Base-by-base conservation (phyloP, 2,329 filamentous ascomycete genomes). In the Pseudogymnoascus sp. region DNA sequence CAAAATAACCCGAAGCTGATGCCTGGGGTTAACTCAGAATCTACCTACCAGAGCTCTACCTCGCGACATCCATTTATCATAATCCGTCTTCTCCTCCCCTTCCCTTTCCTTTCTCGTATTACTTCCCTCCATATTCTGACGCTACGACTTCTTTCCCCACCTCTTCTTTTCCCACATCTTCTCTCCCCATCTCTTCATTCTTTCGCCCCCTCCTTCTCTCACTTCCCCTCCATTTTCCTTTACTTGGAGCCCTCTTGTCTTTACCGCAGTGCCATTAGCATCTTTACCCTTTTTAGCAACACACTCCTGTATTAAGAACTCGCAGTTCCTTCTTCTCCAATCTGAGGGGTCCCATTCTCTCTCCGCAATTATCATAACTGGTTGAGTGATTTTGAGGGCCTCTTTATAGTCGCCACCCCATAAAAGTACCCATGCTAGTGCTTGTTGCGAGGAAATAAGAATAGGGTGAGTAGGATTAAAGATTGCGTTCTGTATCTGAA, bases 391-490 rank as follows among this genome's bases (percentile, higher is more conserved):
- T 28, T 49, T 2, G 23, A 49, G 12, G 14, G 23, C 43, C 23
- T 9, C 23, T 9, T 49, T 8, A 49, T 28, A 9, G 5, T n/a
- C 28, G 7, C 23, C 43, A 49, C 14, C 7, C 14, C 14, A 5
- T 25, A 12, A n/a, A 49, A 49, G 23, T 40, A 37, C 62, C 4
- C 12, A 12, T 11, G 49, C 62, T 8, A 65, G 49, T 25, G 23
- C 41, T 14, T 65, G 55, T 43, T 65, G 49, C 9, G 62, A 65
- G 8, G 52, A 7, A 25, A 64, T 35, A 3, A 25, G 52, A 9
- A 45, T 31, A 16, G 62, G 60, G 45, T 65, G 40, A 18, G n/a
- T 23, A 28, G 14, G 18, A n/a, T 21, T 31, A 16, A 62, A 31
- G 2, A 41, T 45, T n/a, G 16, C 21, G 28, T 23, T 25, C 18